Evolutionary conservation across 148 eudicot species (phyloP).

Genomic region (Beta vulgaris): DNA sequence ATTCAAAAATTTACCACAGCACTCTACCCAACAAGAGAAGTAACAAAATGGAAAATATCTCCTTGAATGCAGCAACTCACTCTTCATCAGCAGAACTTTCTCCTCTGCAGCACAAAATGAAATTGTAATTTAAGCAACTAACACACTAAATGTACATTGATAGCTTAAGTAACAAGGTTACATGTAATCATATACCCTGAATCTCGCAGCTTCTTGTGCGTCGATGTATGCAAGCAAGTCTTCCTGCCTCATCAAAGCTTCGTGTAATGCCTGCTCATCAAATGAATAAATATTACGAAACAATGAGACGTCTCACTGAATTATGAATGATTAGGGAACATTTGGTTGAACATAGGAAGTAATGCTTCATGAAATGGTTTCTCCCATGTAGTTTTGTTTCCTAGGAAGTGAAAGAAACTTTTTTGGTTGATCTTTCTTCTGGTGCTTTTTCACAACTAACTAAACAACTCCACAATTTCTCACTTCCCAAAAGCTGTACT

Average conservation of each 20-base stretch:
- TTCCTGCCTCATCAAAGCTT: conserved; percentile 73
- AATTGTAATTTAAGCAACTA: neutral
- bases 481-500: too few species aligned
- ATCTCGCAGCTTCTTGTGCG: conserved; percentile 42
- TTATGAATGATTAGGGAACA: too few species aligned
- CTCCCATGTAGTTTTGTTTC: too few species aligned
- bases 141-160: neutral
- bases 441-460: too few species aligned
- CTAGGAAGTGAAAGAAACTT: too few species aligned
- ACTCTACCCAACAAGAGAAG: neutral
- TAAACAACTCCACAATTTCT: too few species aligned
- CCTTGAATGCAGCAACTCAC: neutral
- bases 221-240: conserved; percentile 68
- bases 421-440: too few species aligned
- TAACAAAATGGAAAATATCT: neutral
- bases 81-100: conserved; percentile 25
- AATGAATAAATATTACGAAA: neutral
- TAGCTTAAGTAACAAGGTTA: neutral
- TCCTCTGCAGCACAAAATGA: conserved; percentile 17
- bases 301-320: neutral
- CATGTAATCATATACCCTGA: conserved; percentile 35
- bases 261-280: conserved; percentile 62
- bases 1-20: neutral
- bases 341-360: too few species aligned
- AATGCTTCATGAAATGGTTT: too few species aligned